phyloP scores from a whole-genome alignment of 805 yeast genomes.

The Ogataea thermomethanolica region DNA sequence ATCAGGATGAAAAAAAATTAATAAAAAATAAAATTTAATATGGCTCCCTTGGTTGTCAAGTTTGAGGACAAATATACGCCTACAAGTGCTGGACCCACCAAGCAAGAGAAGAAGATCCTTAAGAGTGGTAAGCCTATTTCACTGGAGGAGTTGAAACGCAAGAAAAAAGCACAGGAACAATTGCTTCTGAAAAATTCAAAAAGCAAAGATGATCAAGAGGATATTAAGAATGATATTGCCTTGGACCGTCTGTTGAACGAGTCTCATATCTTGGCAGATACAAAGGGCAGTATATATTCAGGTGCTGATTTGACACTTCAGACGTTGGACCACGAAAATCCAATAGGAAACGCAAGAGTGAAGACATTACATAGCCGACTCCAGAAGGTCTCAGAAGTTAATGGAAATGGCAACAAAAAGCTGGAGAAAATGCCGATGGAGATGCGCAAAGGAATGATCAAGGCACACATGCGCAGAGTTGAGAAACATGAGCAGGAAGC shows the following conservation, averaged over 20 bases:
- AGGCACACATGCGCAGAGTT: conserved; percentile 49
- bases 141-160: conserved; percentile 37
- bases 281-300: conserved; percentile 38
- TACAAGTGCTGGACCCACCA: conserved; percentile 34
- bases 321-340: conserved; percentile 57
- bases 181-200: conserved; percentile 24
- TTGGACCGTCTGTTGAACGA: conserved; percentile 67
- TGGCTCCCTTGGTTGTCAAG: conserved; percentile 48
- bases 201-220: conserved; percentile 43
- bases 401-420: conserved; percentile 39
- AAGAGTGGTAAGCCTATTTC: conserved; percentile 63
- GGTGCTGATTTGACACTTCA: conserved; percentile 68
- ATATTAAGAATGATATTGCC: conserved; percentile 67
- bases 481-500: conserved; percentile 71
- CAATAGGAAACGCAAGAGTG: conserved; percentile 66
- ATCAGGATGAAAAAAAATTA: conserved; percentile 4
- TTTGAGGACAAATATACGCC: conserved; percentile 35
- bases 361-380: conserved; percentile 61
- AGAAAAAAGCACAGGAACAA: conserved; percentile 33
- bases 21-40: conserved; percentile 5
- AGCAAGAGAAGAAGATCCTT: conserved; percentile 49
- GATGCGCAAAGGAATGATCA: conserved; percentile 80
- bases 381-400: conserved; percentile 42
- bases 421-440: conserved; percentile 85
- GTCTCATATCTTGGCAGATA: conserved; percentile 57